Evolutionary conservation across 2,329 filamentous ascomycete species (phyloP), one percentile per base, ranked within the genome.

Genomic region (Penicillium rolfsii): DNA sequence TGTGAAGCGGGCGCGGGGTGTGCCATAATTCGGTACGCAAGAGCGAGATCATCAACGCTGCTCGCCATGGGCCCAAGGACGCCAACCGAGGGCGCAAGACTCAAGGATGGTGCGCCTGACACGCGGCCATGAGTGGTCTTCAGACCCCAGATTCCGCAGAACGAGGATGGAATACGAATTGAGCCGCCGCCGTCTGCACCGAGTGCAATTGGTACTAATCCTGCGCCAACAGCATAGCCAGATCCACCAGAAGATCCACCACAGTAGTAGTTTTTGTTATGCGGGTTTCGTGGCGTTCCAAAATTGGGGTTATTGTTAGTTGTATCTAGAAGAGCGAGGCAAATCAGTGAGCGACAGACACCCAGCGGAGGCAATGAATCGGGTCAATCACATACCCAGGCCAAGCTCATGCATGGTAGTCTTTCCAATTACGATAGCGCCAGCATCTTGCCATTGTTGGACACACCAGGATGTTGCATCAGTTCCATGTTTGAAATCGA

Each of bases 341-440:
- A 19, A 38, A 28, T 26, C 3, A 26, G 24, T 53, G n/a, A 52
- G 49, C 30, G n/a, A 24, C 8, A 8, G 19, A 16, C n/a, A 35
- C n/a, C n/a, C 36, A 55, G 14, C 14, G 14, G 9, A 24, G 26
- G 6, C 30, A 45, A 38, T 22, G 46, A 40, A 2, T 9, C 22
- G n/a, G 12, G 40, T 16, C 26, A 11, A 59, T 16, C 33, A 73
- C 80, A 68, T 76, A 78, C 85, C 88, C 68, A 90, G 85, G 1
- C 91, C 92, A 41, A 93, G 75, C 77, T 92, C 91, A 74, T 92
- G 91, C 89, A 93, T 95, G 54, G 84, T 89, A 61, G 88, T 85
- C 79, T 91, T 93, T 22, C 89, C 92, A 58, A 93, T 79, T 55
- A 92, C 81, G 24, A 96, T 80, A 1, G 89, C 91, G 1, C 92